A percentile compares a stretch with the other conserved stretches of the same genome.
Evolutionary conservation across 2,329 filamentous ascomycete species (phyloP).

Genomic region (Verticillium nubilum): DNA sequence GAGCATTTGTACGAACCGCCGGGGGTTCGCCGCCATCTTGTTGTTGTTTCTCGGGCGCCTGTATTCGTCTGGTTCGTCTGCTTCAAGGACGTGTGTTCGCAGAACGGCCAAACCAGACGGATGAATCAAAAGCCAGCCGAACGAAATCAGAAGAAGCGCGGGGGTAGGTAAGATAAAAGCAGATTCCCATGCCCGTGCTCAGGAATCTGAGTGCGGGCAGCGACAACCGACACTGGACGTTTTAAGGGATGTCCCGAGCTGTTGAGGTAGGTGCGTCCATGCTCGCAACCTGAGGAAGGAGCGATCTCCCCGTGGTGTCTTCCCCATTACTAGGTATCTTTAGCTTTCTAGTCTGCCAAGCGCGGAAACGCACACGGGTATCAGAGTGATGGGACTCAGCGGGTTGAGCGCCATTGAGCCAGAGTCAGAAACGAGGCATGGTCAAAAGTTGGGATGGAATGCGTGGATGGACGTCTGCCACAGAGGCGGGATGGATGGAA

Average conservation of each 20-base stretch:
- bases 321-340: not conserved
- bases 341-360: not conserved
- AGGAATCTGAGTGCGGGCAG: not conserved
- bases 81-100: not conserved
- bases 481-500: not conserved
- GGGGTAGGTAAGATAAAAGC: not conserved
- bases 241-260: not conserved
- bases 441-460: not conserved
- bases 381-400: not conserved
- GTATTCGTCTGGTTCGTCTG: not conserved
- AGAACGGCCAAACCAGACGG: not conserved
- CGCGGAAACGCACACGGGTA: not conserved
- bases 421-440: not conserved
- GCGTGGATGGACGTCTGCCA: not conserved
- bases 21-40: slow-evolving; percentile 6
- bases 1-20: slow-evolving; percentile 14
- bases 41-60: not conserved
- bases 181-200: not conserved
- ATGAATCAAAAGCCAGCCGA: not conserved
- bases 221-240: not conserved
- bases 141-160: not conserved
- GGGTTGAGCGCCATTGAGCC: not conserved
- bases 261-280: not conserved
- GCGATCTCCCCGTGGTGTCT: not conserved
- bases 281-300: not conserved